Evolutionary conservation across 306 rosid genomes (phyloP).

Genomic region (Rubus idaeus): DNA sequence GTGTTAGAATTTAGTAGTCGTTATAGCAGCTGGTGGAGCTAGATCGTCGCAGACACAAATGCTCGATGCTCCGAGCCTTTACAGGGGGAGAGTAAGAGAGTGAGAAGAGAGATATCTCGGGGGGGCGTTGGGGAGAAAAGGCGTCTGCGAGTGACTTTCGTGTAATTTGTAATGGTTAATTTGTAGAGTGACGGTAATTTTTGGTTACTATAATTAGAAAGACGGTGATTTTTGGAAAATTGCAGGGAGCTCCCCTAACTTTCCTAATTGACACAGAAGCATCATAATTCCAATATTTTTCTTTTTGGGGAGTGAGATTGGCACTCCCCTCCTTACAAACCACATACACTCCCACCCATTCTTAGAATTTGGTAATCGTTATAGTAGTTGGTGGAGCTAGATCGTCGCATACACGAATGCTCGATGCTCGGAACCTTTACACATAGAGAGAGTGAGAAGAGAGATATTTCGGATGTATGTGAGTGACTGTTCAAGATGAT

Average conservation of each 20-base stretch:
- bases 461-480: neutral
- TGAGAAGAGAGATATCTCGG: neutral
- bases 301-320: too few species aligned
- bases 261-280: neutral
- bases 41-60: slow-evolving; percentile 6
- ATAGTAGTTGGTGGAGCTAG: neutral
- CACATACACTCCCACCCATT: too few species aligned
- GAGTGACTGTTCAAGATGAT: neutral
- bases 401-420: slow-evolving; percentile 4
- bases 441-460: neutral
- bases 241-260: neutral
- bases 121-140: neutral
- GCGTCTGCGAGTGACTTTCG: neutral
- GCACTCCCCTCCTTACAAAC: too few species aligned
- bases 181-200: neutral
- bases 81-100: too few species aligned
- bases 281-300: too few species aligned
- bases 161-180: too few species aligned
- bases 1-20: neutral
- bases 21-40: neutral
- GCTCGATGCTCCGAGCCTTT: neutral
- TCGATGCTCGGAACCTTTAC: neutral
- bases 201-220: neutral
- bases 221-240: neutral
- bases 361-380: neutral